Evolutionary conservation across 2,329 filamentous ascomycete genomes (phyloP).

Genomic region (Lasiodiplodia gonubiensis): DNA sequence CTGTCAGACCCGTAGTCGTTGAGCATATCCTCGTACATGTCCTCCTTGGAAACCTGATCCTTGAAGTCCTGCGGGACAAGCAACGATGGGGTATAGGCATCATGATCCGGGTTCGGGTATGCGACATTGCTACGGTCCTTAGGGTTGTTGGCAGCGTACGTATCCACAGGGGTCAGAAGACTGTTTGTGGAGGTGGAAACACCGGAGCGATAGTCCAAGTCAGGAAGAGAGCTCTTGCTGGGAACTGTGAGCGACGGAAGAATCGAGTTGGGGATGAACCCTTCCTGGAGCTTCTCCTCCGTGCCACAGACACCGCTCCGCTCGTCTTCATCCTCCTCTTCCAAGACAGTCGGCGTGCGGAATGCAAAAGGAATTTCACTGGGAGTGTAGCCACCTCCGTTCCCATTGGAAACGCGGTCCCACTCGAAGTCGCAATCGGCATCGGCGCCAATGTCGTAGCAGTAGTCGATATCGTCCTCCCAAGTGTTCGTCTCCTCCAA

Average conservation of each 20-base stretch:
- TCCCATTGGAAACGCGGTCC: constrained; percentile 47
- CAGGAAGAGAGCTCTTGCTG: constrained; percentile 39
- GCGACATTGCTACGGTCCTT: constrained; percentile 1
- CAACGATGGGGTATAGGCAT: constrained; percentile 45
- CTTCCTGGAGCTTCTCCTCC: constrained; percentile 17
- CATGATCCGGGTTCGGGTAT: constrained; percentile 30
- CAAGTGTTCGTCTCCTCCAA: constrained; percentile 49
- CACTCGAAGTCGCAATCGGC: constrained; percentile 67
- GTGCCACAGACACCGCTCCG: background rate
- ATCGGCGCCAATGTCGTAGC: constrained; percentile 66
- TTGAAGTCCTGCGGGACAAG: constrained; percentile 45
- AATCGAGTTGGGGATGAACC: constrained; percentile 35
- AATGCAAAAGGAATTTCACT: constrained; percentile 8
- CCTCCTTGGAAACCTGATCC: constrained; percentile 39
- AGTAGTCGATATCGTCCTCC: constrained; percentile 69
- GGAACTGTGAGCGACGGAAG: constrained; percentile 40
- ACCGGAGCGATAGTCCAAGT: constrained; percentile 43
- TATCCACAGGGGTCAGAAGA: constrained; percentile 21
- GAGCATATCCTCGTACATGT: constrained; percentile 47
- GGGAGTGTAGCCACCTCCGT: constrained; percentile 39
- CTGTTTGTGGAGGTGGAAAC: constrained; percentile 40
- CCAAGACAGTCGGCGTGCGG: constrained; percentile 20
- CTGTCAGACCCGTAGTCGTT: constrained; percentile 54
- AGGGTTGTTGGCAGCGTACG: constrained; percentile 14
- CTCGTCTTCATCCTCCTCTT: constrained; percentile 22